Evolutionary conservation across 129 eudicot genomes (phyloP).

Genomic region (Artemisia tridentata): DNA sequence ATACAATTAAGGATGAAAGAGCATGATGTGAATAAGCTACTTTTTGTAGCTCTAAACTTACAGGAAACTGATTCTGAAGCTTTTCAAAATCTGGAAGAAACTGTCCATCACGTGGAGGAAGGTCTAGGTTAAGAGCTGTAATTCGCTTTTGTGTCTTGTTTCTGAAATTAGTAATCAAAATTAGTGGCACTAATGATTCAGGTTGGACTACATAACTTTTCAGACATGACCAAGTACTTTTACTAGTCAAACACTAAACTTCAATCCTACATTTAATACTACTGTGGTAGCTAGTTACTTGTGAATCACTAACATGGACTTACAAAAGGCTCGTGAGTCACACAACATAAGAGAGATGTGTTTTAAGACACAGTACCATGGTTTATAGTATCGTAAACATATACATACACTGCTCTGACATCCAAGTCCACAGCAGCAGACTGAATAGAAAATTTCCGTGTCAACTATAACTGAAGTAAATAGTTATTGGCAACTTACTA

Average conservation of each 20-base stretch:
- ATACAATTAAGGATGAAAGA: background rate
- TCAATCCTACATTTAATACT: background rate
- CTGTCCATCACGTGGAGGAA: conserved; percentile 75
- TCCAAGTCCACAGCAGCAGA: too few relatives aligned
- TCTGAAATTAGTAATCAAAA: conserved; percentile 30
- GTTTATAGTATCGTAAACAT: too few relatives aligned
- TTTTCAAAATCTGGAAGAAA: conserved; percentile 74
- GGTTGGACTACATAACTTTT: background rate
- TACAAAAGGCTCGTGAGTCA: background rate
- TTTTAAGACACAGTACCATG: background rate
- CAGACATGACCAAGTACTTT: background rate
- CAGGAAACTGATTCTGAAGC: conserved; percentile 68
- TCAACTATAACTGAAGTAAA: too few relatives aligned
- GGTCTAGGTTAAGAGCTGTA: conserved; percentile 50
- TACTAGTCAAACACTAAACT: background rate
- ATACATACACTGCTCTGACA: too few relatives aligned
- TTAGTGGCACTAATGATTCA: background rate
- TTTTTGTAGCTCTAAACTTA: conserved; percentile 31
- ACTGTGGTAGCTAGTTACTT: background rate
- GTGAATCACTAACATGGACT: background rate
- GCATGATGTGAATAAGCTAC: background rate
- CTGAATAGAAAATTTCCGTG: too few relatives aligned
- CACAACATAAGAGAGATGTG: background rate
- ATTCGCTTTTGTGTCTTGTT: conserved; percentile 84
- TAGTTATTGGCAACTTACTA: too few relatives aligned